A percentile compares a stretch with the other conserved stretches of the same genome.
Evolutionary conservation across 345 rosid species (phyloP).

Genomic region (Eucalyptus regnans): DNA sequence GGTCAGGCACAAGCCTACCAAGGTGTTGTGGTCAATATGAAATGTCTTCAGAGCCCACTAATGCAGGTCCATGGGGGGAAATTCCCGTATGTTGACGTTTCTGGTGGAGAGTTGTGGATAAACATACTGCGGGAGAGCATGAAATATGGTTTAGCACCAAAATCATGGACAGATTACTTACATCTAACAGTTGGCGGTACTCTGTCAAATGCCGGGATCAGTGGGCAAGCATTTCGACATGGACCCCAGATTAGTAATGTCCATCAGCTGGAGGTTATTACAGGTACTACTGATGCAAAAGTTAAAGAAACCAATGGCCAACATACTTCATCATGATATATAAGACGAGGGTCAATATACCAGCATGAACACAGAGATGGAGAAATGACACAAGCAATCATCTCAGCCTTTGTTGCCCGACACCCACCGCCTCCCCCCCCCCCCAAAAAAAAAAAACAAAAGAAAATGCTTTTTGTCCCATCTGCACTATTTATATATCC

Average conservation of each 20-base stretch:
- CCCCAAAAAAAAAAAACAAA: not conserved
- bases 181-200: conserved; percentile 94
- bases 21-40: conserved; percentile 85
- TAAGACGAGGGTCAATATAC: not conserved
- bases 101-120: conserved; percentile 91
- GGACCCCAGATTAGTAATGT: conserved; percentile 99
- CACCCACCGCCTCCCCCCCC: not conserved
- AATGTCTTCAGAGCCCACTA: conserved; percentile 35
- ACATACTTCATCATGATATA: not conserved
- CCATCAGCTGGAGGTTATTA: conserved; percentile 79
- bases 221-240: conserved; percentile 86
- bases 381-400: not conserved
- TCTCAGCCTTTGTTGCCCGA: not conserved
- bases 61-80: conserved; percentile 32
- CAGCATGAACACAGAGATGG: not conserved
- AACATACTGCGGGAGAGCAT: conserved; percentile 65
- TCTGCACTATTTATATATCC: not conserved
- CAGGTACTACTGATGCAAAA: conserved; percentile 41
- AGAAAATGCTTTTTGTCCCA: not conserved
- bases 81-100: conserved; percentile 57
- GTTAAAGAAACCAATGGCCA: not conserved
- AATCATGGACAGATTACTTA: conserved; percentile 93
- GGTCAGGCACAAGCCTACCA: conserved; percentile 77
- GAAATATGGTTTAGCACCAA: conserved; percentile 78
- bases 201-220: conserved; percentile 87